Conservation (phyloP, 345 rosid species). For the Melaleuca quinquenervia region DNA sequence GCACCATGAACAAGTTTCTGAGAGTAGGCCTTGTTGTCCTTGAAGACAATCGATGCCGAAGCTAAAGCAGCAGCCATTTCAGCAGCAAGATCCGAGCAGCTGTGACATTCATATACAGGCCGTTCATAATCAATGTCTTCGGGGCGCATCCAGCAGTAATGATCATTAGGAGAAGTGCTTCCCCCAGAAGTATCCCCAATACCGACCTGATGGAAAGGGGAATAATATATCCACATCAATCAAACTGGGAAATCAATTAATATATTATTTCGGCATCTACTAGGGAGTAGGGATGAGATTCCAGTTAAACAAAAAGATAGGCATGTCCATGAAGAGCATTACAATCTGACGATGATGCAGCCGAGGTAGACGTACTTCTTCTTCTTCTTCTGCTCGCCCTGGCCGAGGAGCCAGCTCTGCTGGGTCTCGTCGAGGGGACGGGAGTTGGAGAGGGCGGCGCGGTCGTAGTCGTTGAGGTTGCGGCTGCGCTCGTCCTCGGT, state of each 20-base stretch:
- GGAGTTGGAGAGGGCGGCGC: no score
- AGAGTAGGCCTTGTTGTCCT: slow-evolving; percentile 86
- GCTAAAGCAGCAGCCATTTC: slow-evolving; percentile 99
- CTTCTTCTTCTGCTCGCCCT: no score
- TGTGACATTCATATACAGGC: slow-evolving; percentile 53
- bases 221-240: neutral
- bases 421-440: no score
- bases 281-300: neutral
- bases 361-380: no score
- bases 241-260: neutral
- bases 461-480: no score
- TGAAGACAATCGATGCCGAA: slow-evolving; percentile 91
- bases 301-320: neutral
- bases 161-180: slow-evolving; percentile 59
- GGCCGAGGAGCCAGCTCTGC: no score
- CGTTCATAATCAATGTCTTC: slow-evolving; percentile 90
- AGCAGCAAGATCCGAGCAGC: slow-evolving; percentile 90
- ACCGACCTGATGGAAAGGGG: slow-evolving; percentile 48
- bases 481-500: no score
- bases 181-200: slow-evolving; percentile 79
- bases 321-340: neutral
- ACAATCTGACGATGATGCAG: neutral
- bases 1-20: slow-evolving; percentile 95
- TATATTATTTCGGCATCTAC: neutral
- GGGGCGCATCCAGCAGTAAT: slow-evolving; percentile 98